Evolutionary conservation across 1,284 basidiomycete species (phyloP).

Genomic region (Austroboletus novae-zelandiae): DNA sequence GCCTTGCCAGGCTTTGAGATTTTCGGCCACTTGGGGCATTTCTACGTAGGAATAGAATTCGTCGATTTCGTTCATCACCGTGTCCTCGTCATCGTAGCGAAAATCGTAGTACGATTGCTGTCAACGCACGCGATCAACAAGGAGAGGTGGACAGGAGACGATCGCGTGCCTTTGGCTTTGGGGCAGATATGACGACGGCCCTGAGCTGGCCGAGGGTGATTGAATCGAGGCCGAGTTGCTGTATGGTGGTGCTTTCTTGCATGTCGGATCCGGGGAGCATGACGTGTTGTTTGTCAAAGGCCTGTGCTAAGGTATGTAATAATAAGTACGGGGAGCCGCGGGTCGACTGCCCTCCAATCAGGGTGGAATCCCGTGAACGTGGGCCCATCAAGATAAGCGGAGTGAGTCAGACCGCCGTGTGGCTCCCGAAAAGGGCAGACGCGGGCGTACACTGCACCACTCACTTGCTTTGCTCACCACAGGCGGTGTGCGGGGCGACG

Average conservation of each 20-base stretch:
- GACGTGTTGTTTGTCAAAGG: constrained; percentile 29
- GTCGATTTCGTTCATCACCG: constrained; percentile 92
- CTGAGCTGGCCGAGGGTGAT: constrained; percentile 83
- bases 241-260: constrained; percentile 24
- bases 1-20: constrained; percentile 84
- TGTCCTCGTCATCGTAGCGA: constrained; percentile 93
- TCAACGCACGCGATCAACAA: constrained; percentile 19
- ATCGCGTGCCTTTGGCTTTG: constrained; percentile 69
- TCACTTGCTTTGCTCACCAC: neutral
- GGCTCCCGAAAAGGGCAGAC: constrained; percentile 4
- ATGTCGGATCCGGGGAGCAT: constrained; percentile 24
- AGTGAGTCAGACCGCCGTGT: constrained; percentile 14
- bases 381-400: constrained; percentile 10
- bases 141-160: constrained; percentile 8
- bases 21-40: constrained; percentile 88
- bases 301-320: constrained; percentile 8
- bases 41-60: constrained; percentile 99
- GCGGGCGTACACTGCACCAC: too few relatives aligned
- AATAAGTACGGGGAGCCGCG: constrained; percentile 5
- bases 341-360: constrained; percentile 11
- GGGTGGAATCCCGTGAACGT: constrained; percentile 5
- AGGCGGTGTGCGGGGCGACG: neutral
- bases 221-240: constrained; percentile 52
- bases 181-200: constrained; percentile 64
- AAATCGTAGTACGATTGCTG: constrained; percentile 88